phyloP scores from a whole-genome alignment of 108 stramenopile genomes.

The Cyclostephanos invisitatus region DNA sequence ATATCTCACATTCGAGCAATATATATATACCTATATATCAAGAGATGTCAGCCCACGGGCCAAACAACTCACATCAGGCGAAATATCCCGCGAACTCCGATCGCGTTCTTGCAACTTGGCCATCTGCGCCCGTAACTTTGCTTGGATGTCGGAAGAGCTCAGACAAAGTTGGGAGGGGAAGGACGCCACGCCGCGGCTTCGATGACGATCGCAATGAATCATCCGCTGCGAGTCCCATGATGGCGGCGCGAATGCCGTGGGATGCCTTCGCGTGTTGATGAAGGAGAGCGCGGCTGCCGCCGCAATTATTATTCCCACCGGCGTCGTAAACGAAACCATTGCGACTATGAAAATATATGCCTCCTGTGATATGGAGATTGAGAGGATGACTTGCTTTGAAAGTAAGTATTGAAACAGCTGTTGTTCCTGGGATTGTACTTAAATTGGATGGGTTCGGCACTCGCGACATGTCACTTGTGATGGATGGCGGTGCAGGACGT shows the following conservation, averaged over 20 bases:
- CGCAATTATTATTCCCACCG: constrained; percentile 2
- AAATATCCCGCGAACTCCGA: constrained; percentile 27
- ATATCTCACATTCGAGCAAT: too few relatives aligned
- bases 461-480: too few relatives aligned
- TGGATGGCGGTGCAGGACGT: too few relatives aligned
- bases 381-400: too few relatives aligned
- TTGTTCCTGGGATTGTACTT: too few relatives aligned
- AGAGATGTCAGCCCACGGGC: too few relatives aligned
- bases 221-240: not conserved
- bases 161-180: constrained; percentile 6
- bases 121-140: constrained; percentile 37
- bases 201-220: constrained; percentile 1
- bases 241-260: constrained; percentile 19
- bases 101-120: constrained; percentile 44
- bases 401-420: too few relatives aligned
- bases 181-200: not conserved
- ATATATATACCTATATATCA: too few relatives aligned
- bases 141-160: constrained; percentile 38
- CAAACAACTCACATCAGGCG: constrained; percentile 31
- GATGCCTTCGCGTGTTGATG: not conserved
- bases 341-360: not conserved
- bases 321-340: constrained; percentile 2
- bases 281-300: not conserved
- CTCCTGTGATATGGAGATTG: too few relatives aligned
- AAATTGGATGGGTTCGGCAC: too few relatives aligned